phyloP scores from a whole-genome alignment of 1,284 basidiomycete genomes.

The Thecaphora thlaspeos region DNA sequence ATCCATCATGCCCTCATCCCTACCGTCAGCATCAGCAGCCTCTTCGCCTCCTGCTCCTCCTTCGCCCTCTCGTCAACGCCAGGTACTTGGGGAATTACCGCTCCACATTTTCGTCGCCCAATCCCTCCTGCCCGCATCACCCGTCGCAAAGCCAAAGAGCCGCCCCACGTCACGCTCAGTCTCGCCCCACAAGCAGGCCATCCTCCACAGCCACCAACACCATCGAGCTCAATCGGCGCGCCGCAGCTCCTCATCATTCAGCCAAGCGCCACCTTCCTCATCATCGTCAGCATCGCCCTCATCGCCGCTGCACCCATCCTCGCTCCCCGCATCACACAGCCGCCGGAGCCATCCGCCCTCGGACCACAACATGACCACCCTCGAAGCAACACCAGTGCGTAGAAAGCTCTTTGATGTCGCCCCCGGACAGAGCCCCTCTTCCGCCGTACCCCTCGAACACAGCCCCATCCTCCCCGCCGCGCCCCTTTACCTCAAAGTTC shows the following conservation, averaged over 20 bases:
- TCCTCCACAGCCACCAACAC: conserved; percentile 23
- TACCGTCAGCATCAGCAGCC: too few species aligned
- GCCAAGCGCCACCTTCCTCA: too few species aligned
- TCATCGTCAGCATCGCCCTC: too few species aligned
- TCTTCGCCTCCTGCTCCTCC: too few species aligned
- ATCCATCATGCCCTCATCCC: too few species aligned
- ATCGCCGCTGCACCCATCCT: too few species aligned
- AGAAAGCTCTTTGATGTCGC: conserved; percentile 15
- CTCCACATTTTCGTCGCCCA: conserved; percentile 26
- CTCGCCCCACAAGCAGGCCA: conserved; percentile 30
- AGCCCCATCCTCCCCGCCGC: conserved; percentile 9
- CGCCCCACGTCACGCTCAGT: conserved; percentile 19
- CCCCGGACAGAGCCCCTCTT: conserved; percentile 1
- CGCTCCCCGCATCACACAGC: too few species aligned
- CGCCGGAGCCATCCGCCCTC: too few species aligned
- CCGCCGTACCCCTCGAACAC: conserved; percentile 12
- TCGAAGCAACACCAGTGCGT: conserved; percentile 9
- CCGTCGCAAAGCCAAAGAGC: conserved; percentile 5
- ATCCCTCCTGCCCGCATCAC: conserved; percentile 15
- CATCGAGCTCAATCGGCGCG: conserved; percentile 10
- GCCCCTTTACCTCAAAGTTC: too few species aligned
- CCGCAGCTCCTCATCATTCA: conserved; percentile 1
- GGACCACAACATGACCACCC: conserved; percentile 12
- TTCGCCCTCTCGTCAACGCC: too few species aligned
- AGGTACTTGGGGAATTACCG: conserved; percentile 21